Evolutionary conservation across 1,139 yeast species (phyloP).

Genomic region (Maudiozyma humilis): DNA sequence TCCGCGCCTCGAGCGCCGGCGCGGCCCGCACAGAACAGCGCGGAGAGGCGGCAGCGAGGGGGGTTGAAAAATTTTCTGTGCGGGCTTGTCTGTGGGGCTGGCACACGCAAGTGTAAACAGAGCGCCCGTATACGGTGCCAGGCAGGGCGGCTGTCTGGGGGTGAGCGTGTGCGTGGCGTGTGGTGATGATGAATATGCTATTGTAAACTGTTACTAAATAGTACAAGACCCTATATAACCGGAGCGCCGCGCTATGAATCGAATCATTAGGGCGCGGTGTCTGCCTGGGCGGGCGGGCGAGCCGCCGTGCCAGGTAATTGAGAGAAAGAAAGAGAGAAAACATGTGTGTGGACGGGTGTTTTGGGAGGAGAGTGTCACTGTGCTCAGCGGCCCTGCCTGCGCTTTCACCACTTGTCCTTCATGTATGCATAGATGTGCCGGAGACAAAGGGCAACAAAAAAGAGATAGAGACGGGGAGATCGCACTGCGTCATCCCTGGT

Average conservation of each 20-base stretch:
- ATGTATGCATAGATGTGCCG: too few relatives aligned
- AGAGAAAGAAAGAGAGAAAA: background rate
- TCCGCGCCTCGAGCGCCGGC: background rate
- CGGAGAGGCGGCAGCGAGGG: background rate
- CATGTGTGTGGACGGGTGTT: too few relatives aligned
- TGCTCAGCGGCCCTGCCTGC: too few relatives aligned
- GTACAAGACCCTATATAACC: slow-evolving; percentile 3
- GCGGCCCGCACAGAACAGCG: too few relatives aligned
- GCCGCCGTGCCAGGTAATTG: background rate
- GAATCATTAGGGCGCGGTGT: slow-evolving; percentile 2
- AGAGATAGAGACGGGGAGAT: background rate
- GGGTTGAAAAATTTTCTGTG: slow-evolving; percentile 2
- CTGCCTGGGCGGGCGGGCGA: background rate
- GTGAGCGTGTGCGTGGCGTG: too few relatives aligned
- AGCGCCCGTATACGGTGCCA: background rate
- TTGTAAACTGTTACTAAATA: slow-evolving; percentile 5
- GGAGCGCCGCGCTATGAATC: slow-evolving; percentile 1
- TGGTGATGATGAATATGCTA: slow-evolving; percentile 1
- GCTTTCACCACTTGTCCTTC: too few relatives aligned
- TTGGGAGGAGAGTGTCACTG: too few relatives aligned
- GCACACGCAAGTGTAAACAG: background rate
- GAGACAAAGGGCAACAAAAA: background rate
- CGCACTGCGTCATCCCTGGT: background rate
- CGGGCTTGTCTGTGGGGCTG: background rate
- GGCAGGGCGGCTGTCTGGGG: too few relatives aligned